These are phyloP conservation scores for Pleurostoma richardsiae DNA, from an alignment of 2,329 filamentous ascomycete species.

Conservation along the genomic window DNA sequence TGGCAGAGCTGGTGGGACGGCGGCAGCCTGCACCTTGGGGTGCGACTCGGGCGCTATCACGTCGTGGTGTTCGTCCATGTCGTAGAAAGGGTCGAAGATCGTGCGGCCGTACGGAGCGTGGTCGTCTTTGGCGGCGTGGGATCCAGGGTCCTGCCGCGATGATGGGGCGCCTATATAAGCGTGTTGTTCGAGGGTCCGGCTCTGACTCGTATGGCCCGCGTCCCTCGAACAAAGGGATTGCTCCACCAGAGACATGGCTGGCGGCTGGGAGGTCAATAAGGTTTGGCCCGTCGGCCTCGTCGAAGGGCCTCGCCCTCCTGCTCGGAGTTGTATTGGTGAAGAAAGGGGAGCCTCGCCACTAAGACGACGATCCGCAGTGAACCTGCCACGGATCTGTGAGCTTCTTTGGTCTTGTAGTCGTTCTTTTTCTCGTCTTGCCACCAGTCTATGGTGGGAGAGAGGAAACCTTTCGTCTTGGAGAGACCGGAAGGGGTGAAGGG, in stretches of 20 bases:
- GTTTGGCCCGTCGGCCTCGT: conserved; percentile 1
- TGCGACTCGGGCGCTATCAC: conserved; percentile 10
- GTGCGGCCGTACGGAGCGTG: conserved; percentile 12
- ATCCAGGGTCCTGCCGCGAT: too few species aligned
- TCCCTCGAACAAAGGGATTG: conserved; percentile 8
- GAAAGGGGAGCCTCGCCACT: too few species aligned
- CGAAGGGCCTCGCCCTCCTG: background rate
- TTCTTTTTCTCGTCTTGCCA: too few species aligned
- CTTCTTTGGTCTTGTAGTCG: conserved; percentile 1
- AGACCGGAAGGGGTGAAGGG: conserved; percentile 4
- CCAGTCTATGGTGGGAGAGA: conserved; percentile 2
- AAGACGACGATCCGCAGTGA: background rate
- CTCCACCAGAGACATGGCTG: conserved; percentile 11
- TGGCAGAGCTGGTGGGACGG: conserved; percentile 39
- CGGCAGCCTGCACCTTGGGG: conserved; percentile 10
- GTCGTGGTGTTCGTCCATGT: conserved; percentile 8
- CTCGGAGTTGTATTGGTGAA: background rate
- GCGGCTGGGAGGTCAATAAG: conserved; percentile 3
- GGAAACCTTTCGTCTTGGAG: background rate
- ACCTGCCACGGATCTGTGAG: conserved; percentile 1
- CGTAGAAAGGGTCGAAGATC: conserved; percentile 14
- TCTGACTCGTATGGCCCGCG: conserved; percentile 6
- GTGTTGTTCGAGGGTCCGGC: conserved; percentile 6
- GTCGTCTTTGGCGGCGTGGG: background rate
- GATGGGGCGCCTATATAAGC: conserved; percentile 6